Conservation (phyloP, 441 rosid genomes). For the Adansonia gregorii region DNA sequence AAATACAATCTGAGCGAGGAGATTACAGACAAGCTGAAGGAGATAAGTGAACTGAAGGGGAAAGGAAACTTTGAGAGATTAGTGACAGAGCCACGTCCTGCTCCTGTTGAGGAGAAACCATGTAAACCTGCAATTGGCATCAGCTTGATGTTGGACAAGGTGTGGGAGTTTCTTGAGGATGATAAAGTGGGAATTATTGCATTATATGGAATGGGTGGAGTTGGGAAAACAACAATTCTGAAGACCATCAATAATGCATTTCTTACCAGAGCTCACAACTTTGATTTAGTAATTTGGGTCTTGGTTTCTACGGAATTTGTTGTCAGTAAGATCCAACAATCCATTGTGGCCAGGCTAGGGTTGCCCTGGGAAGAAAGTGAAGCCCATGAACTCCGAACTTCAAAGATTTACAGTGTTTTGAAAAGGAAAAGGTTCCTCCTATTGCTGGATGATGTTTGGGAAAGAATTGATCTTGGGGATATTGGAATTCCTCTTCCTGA, state of each 20-base stretch:
- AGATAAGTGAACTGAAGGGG: constrained; percentile 34
- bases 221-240: constrained; percentile 35
- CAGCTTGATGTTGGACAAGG: constrained; percentile 34
- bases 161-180: constrained; percentile 37
- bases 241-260: constrained; percentile 23
- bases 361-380: constrained; percentile 49
- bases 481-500: constrained; percentile 53
- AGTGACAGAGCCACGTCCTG: constrained; percentile 28
- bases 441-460: constrained; percentile 58
- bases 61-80: constrained; percentile 30
- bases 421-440: constrained; percentile 48
- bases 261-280: constrained; percentile 17
- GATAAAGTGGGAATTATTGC: constrained; percentile 30
- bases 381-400: constrained; percentile 41
- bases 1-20: constrained; percentile 39
- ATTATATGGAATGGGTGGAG: constrained; percentile 34
- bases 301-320: constrained; percentile 46
- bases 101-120: constrained; percentile 40
- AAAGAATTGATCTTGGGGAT: constrained; percentile 47
- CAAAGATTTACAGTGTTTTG: constrained; percentile 41
- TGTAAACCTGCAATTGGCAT: constrained; percentile 44
- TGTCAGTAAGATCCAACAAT: constrained; percentile 46
- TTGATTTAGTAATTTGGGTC: constrained; percentile 50
- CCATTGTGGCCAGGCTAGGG: constrained; percentile 40
- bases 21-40: constrained; percentile 30